Conservation (phyloP, 179 eudicot genomes). For the Drosera spatulata region DNA sequence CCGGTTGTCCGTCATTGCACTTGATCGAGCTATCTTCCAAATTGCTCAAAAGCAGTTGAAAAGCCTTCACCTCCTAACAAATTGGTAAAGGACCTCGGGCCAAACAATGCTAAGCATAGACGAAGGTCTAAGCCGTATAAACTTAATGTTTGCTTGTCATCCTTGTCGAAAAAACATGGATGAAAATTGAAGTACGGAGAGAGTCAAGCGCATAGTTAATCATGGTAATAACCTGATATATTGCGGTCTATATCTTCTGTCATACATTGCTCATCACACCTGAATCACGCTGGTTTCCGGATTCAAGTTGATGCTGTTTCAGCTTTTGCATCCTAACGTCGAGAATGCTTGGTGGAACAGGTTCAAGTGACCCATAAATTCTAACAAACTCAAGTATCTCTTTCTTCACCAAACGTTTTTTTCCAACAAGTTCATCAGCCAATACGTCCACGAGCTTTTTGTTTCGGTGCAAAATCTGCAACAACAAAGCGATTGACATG, state of each 20-base stretch:
- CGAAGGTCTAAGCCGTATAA: too few species aligned
- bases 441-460: conserved; percentile 61
- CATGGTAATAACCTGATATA: neutral
- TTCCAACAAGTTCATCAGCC: conserved; percentile 42
- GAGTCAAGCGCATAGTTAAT: too few species aligned
- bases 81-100: too few species aligned
- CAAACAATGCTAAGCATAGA: too few species aligned
- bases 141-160: too few species aligned
- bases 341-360: conserved; percentile 46
- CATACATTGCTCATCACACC: conserved; percentile 20
- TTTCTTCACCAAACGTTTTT: conserved; percentile 58
- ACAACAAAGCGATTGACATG: neutral
- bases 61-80: too few species aligned
- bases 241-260: neutral
- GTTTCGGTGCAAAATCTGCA: conserved; percentile 58
- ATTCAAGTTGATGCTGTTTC: conserved; percentile 26
- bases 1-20: too few species aligned
- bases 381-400: conserved; percentile 63
- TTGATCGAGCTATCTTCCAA: too few species aligned
- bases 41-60: too few species aligned
- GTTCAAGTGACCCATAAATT: conserved; percentile 55
- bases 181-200: too few species aligned
- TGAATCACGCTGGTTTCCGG: conserved; percentile 19
- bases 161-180: too few species aligned
- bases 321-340: conserved; percentile 50